Percentiles rank a stretch among this genome's conserved stretches.
phyloP scores from a whole-genome alignment of 495 filamentous ascomycete genomes.

The Parmelia sp. region DNA sequence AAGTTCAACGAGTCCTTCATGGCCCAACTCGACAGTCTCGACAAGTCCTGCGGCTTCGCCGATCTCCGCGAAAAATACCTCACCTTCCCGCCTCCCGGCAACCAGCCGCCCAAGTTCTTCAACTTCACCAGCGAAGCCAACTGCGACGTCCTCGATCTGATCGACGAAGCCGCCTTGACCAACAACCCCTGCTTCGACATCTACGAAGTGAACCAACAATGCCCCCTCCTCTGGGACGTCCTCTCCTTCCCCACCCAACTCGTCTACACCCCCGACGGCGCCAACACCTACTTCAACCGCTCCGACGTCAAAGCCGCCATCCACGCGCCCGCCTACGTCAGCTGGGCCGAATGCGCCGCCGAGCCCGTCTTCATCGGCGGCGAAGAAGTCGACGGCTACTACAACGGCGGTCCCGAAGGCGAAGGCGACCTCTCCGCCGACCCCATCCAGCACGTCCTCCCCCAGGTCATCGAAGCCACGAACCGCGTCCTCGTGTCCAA shows the following conservation, averaged over 20 bases:
- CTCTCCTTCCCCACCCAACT: conserved; percentile 42
- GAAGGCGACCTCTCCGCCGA: conserved; percentile 36
- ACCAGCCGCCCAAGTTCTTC: conserved; percentile 30
- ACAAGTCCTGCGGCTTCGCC: conserved; percentile 50
- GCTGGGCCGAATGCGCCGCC: conserved; percentile 39
- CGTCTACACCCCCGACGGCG: conserved; percentile 36
- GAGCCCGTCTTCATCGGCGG: conserved; percentile 41
- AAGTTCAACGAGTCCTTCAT: conserved; percentile 51
- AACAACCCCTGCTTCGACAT: conserved; percentile 58
- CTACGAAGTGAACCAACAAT: conserved; percentile 47
- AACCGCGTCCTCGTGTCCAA: conserved; percentile 64
- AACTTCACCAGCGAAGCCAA: conserved; percentile 44
- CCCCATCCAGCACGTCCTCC: conserved; percentile 38
- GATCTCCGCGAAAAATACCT: conserved; percentile 50
- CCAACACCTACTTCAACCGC: conserved; percentile 51
- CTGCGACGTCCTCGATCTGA: conserved; percentile 49
- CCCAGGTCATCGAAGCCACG: conserved; percentile 62
- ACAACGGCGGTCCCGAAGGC: conserved; percentile 28
- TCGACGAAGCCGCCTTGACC: conserved; percentile 39
- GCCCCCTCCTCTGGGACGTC: conserved; percentile 43
- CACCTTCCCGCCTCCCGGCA: conserved; percentile 45
- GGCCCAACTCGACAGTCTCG: conserved; percentile 40
- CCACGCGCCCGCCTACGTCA: conserved; percentile 44
- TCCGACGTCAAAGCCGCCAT: conserved; percentile 51
- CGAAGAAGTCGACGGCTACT: conserved; percentile 20